These are phyloP conservation scores for Strobilomyces echinocephalus DNA, from an alignment of 768 basidiomycete genomes.

Conservation along the genomic window DNA sequence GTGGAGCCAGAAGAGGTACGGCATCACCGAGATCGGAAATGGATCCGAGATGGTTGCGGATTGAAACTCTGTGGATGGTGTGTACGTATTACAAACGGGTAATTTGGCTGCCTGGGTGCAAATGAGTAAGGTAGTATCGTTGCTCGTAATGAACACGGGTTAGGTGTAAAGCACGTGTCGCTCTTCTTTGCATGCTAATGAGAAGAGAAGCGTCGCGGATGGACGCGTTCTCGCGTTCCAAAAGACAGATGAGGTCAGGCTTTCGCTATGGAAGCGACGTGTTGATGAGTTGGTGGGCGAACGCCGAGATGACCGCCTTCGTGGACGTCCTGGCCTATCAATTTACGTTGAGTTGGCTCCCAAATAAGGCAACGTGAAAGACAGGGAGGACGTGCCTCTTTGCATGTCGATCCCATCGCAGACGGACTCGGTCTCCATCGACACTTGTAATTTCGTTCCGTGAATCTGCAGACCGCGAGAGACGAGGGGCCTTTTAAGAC, in stretches of 20 bases:
- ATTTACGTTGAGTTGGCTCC: slow-evolving; percentile 3
- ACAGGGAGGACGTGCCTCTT: slow-evolving; percentile 17
- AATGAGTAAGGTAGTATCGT: slow-evolving; percentile 52
- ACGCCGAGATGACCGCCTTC: slow-evolving; percentile 42
- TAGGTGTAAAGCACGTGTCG: slow-evolving; percentile 42
- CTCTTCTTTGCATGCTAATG: slow-evolving; percentile 50
- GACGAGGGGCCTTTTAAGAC: slow-evolving; percentile 33
- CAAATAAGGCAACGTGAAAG: neutral
- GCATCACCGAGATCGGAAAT: slow-evolving; percentile 6
- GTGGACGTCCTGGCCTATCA: slow-evolving; percentile 14
- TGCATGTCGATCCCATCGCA: slow-evolving; percentile 34
- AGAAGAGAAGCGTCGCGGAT: slow-evolving; percentile 65
- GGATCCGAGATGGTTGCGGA: slow-evolving; percentile 1
- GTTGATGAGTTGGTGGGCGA: slow-evolving; percentile 43
- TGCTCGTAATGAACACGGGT: slow-evolving; percentile 55
- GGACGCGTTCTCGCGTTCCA: slow-evolving; percentile 64
- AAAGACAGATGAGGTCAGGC: slow-evolving; percentile 48
- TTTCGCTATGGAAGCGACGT: slow-evolving; percentile 39
- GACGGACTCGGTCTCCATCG: slow-evolving; percentile 42
- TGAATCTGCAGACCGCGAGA: slow-evolving; percentile 44
- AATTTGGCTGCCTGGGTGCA: slow-evolving; percentile 47
- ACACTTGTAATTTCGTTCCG: slow-evolving; percentile 40
- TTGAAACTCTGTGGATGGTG: slow-evolving; percentile 11
- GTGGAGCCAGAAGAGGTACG: slow-evolving; percentile 50
- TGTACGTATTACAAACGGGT: slow-evolving; percentile 41